These are phyloP conservation scores for Arthroderma uncinatum DNA, from an alignment of 2,329 filamentous ascomycete genomes.

Conservation along the genomic window DNA sequence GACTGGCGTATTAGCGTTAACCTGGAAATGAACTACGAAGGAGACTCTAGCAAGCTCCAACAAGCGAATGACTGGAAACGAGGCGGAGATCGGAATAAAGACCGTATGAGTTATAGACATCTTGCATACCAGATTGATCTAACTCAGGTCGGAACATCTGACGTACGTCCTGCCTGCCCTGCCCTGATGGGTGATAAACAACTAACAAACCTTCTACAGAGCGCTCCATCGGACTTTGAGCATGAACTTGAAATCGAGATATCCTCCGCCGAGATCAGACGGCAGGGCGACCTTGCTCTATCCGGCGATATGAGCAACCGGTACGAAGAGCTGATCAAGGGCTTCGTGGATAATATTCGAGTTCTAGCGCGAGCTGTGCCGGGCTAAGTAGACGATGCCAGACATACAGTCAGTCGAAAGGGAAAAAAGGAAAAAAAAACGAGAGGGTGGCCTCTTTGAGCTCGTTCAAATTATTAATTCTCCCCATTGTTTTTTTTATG, in stretches of 20 bases:
- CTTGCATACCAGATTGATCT: slow-evolving; percentile 81
- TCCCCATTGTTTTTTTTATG: neutral
- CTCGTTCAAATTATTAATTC: neutral
- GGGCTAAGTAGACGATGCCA: neutral
- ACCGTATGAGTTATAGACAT: slow-evolving; percentile 83
- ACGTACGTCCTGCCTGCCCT: slow-evolving; percentile 26
- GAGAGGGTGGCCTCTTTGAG: neutral
- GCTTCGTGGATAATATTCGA: slow-evolving; percentile 41
- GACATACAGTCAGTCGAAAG: neutral
- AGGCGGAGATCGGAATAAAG: slow-evolving; percentile 60
- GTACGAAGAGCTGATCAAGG: slow-evolving; percentile 38
- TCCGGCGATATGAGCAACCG: slow-evolving; percentile 30
- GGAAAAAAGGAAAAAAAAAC: neutral
- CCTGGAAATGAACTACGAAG: slow-evolving; percentile 79
- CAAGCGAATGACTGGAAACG: slow-evolving; percentile 35
- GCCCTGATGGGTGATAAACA: neutral
- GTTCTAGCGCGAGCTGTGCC: slow-evolving; percentile 35
- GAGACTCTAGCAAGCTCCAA: slow-evolving; percentile 47
- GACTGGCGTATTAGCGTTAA: slow-evolving; percentile 94
- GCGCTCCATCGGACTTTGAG: slow-evolving; percentile 11
- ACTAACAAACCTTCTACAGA: neutral
- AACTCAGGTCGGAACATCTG: slow-evolving; percentile 64
- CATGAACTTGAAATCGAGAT: slow-evolving; percentile 42
- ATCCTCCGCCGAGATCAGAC: slow-evolving; percentile 35
- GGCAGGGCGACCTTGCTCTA: slow-evolving; percentile 34